Conservation (phyloP, 2,329 filamentous ascomycete species). For the Aspergillus uvarum region DNA sequence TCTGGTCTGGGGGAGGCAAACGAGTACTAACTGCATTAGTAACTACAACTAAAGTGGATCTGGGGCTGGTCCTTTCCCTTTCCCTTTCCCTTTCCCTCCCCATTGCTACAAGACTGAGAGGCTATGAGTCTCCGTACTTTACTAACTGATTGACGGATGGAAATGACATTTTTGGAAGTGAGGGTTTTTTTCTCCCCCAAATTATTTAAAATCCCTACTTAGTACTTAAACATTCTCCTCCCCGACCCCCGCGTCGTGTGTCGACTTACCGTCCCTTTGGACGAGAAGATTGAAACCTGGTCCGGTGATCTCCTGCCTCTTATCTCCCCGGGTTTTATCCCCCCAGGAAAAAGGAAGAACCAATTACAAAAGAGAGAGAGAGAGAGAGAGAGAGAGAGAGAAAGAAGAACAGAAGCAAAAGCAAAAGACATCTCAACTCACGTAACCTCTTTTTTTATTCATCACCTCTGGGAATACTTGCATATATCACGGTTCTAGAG, state of each 20-base stretch:
- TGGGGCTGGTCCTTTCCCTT: slow-evolving; percentile 24
- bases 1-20: slow-evolving; percentile 32
- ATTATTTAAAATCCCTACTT: neutral
- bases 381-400: too few relatives aligned
- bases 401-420: too few relatives aligned
- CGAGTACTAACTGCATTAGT: too few relatives aligned
- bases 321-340: neutral
- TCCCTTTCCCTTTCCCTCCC: too few relatives aligned
- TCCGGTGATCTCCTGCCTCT: slow-evolving; percentile 2
- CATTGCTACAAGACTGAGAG: too few relatives aligned
- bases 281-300: slow-evolving; percentile 16
- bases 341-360: neutral
- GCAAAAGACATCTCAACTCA: neutral
- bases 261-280: slow-evolving; percentile 23
- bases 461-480: neutral
- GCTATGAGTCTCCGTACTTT: neutral
- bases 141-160: slow-evolving; percentile 6
- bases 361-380: too few relatives aligned
- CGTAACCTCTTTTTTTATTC: too few relatives aligned
- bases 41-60: slow-evolving; percentile 16
- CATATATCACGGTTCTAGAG: neutral
- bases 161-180: neutral
- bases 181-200: slow-evolving; percentile 2
- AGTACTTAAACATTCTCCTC: slow-evolving; percentile 34
- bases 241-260: slow-evolving; percentile 24